Evolutionary conservation across 1,284 basidiomycete species (phyloP), one percentile per base, ranked within the genome.

Genomic region (Tausonia pullulans): DNA sequence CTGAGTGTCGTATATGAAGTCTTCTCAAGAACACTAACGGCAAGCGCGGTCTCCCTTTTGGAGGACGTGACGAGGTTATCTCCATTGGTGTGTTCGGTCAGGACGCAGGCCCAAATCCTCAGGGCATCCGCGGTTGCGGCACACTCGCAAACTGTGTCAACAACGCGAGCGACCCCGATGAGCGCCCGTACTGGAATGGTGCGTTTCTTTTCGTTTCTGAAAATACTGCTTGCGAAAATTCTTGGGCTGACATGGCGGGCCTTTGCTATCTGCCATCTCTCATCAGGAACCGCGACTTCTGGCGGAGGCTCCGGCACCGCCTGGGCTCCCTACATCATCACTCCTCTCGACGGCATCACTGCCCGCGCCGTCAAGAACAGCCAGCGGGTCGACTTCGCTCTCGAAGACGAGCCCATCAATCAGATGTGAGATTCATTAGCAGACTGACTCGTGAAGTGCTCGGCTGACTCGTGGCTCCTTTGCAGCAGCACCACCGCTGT

Each of bases 301-400:
- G 74, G 74, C 8, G 74, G 74, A n/a, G 74, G 74, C 7, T 72
- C 71, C 0, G 74, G 74, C 13, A 73, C 74, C 4, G 71, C 72
- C 2, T 76, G 73, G 62, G 70, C 72, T 8, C 73, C 73, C 49
- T 55, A 56, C 46, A n/a, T 62, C 44, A 49, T 62, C 53, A 39
- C 74, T 0, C 75, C 75, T 0, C 67, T 76, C 39, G 75, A 76
- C 66, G 75, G 72, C 1, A 73, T 76, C 49, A 68, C 73, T 0
- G 62, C 70, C 0, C 68, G 73, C 39, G 72, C 71, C 8, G 66
- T 74, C 4, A 60, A 63, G 27, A 53, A 65, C 9, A 67, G 69
- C 27, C 68, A 72, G 49, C 69, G 72, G 5, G 70, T 75, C 4
- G 75, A 76, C 64, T 70, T 70, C 72, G 55, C 68, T 75, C 48